phyloP scores from a whole-genome alignment of 495 filamentous ascomycete genomes.

The Aspergillus leporis region DNA sequence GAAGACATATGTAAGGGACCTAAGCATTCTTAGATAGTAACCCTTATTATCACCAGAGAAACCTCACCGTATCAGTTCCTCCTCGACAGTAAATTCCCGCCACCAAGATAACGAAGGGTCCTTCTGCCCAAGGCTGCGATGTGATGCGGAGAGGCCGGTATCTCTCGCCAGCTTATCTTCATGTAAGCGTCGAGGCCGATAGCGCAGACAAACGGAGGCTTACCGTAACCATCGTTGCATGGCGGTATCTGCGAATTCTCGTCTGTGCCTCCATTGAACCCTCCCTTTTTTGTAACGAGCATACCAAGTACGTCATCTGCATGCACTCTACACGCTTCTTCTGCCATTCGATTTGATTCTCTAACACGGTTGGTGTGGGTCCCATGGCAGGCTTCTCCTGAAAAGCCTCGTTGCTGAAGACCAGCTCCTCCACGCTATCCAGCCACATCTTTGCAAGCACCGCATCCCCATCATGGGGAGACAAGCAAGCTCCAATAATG shows the following conservation, averaged over 20 bases:
- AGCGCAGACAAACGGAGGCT: background rate
- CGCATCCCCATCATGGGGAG: constrained; percentile 16
- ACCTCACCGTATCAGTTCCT: constrained; percentile 22
- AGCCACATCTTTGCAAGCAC: constrained; percentile 18
- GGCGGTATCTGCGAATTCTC: constrained; percentile 24
- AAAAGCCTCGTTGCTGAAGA: constrained; percentile 20
- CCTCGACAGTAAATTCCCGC: constrained; percentile 22
- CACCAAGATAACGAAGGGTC: constrained; percentile 20
- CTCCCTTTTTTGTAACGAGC: constrained; percentile 29
- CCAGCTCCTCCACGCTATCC: constrained; percentile 20
- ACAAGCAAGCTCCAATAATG: constrained; percentile 26
- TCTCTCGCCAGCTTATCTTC: constrained; percentile 19
- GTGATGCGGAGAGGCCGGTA: constrained; percentile 22
- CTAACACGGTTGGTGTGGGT: background rate
- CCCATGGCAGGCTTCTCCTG: constrained; percentile 3
- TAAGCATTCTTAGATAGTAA: background rate
- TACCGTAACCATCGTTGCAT: constrained; percentile 29
- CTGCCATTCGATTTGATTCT: constrained; percentile 5
- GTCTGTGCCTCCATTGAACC: constrained; percentile 21
- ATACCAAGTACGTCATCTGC: constrained; percentile 26
- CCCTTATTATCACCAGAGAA: background rate
- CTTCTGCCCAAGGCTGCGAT: constrained; percentile 11
- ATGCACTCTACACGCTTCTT: constrained; percentile 21
- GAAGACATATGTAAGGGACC: constrained; percentile 27
- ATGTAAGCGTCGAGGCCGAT: background rate